Base-by-base conservation (phyloP, 2,329 filamentous ascomycete genomes). In the Exophiala viscosa region DNA sequence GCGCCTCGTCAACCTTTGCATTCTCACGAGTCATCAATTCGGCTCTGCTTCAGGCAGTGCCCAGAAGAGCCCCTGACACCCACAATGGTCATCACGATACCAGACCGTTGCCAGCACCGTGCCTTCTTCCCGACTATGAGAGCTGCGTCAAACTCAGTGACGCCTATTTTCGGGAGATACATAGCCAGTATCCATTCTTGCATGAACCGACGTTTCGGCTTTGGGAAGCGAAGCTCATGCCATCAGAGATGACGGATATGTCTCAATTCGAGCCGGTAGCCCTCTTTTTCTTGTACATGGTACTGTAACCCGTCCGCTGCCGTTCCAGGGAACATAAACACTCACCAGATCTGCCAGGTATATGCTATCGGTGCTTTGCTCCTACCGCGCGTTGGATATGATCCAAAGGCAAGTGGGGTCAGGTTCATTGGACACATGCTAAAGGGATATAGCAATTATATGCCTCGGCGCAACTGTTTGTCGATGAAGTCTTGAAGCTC, bases 1-100 rank as follows among this genome's bases (percentile, higher is more conserved):
- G 65, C 2, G 51, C 65, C 1, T 66, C 64, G 4, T 67, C 65
- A 1, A 55, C 58, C 8, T 65, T 66, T 48, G 59, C 65, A 2
- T 66, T 67, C 23, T 61, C 64, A 8, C 58, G 57, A 13, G 32
- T 66, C 13, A 58, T 66, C 42, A 55, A 53, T 17, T 52, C 55
- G 8, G 43, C 52, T 4, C 47, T 59, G 6, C 44, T 32, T 32
- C 15, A 43, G 15, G 44, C 31, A 7, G 5, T 46, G 5, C 35
- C 35, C 10, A 23, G 15, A 14, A 42, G 34, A 11, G 15, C 43
- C 10, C 17, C n/a, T 14, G 20, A 31, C 15, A 35, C 39, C 20
- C 9, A 10, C 9, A 14, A 39, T 8, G n/a, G 6, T 18, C n/a
- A 43, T 11, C 10, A 33, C 11, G 48, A 15, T 17, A 34, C 45